phyloP scores from a whole-genome alignment of 1,284 basidiomycete genomes.

The Tilletia horrida region DNA sequence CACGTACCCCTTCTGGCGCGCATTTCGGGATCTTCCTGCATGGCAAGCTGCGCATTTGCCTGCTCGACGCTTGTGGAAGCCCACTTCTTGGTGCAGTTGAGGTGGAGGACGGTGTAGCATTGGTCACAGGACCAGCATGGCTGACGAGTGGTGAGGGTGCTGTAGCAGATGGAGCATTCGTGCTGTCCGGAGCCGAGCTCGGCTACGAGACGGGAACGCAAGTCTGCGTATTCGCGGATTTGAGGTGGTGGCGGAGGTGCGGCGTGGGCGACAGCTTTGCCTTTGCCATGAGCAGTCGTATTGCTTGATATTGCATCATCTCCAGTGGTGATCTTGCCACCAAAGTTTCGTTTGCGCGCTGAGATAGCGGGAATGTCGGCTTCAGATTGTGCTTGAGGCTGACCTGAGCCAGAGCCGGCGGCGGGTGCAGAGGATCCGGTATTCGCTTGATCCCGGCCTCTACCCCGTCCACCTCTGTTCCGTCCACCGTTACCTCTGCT shows the following conservation, averaged over 20 bases:
- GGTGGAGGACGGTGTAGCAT: constrained; percentile 50
- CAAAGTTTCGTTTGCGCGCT: constrained; percentile 5
- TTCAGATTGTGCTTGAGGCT: not conserved
- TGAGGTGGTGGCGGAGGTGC: not conserved
- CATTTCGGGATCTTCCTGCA: constrained; percentile 51
- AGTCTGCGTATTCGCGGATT: constrained; percentile 38
- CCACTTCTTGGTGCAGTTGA: constrained; percentile 51
- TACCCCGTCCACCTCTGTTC: not conserved
- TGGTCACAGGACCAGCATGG: constrained; percentile 50
- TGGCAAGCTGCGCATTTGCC: constrained; percentile 48
- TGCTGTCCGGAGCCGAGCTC: constrained; percentile 48
- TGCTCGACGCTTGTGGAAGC: constrained; percentile 49
- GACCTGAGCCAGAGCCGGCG: not conserved
- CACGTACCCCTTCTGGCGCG: constrained; percentile 44
- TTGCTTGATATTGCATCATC: not conserved
- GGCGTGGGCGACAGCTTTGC: constrained; percentile 2
- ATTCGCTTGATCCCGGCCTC: not conserved
- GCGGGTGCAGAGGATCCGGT: not conserved
- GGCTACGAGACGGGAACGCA: constrained; percentile 46
- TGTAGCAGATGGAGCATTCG: constrained; percentile 53
- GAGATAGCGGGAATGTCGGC: not conserved
- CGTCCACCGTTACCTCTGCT: too few relatives aligned
- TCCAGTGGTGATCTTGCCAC: not conserved
- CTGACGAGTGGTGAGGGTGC: constrained; percentile 39
- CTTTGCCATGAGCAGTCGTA: not conserved